Conservation (phyloP, 371 early-diverging fungal species). For the Mucor racemosus region DNA sequence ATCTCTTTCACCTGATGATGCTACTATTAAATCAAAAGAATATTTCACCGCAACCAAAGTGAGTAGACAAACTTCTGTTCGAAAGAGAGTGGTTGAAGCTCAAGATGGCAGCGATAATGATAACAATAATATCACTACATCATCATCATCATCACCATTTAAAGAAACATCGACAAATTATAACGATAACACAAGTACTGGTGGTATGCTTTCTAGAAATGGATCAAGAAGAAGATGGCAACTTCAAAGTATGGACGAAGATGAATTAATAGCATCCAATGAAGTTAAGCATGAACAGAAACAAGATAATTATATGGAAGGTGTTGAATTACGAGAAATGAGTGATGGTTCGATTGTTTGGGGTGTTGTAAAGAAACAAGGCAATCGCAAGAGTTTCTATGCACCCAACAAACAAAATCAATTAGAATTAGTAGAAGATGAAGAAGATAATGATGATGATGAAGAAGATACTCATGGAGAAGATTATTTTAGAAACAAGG, state of each 20-base stretch:
- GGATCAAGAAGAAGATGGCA: conserved; percentile 17
- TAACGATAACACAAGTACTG: not conserved
- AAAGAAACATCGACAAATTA: not conserved
- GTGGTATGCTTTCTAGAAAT: not conserved
- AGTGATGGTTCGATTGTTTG: conserved; percentile 53
- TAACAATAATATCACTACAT: not conserved
- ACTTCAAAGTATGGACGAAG: conserved; percentile 24
- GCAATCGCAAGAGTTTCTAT: conserved; percentile 38
- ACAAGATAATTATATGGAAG: conserved; percentile 27
- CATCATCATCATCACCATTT: not conserved
- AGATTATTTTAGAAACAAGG: not conserved
- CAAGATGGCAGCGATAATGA: not conserved
- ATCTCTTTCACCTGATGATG: conserved; percentile 23
- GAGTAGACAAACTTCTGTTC: conserved; percentile 32
- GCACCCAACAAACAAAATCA: conserved; percentile 18
- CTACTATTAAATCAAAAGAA: conserved; percentile 19
- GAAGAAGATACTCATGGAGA: not conserved
- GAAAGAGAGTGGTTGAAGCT: conserved; percentile 25
- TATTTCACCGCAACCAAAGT: conserved; percentile 33
- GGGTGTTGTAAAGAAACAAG: conserved; percentile 47
- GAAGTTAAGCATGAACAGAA: not conserved
- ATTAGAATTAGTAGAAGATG: conserved; percentile 20
- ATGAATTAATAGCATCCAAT: not conserved
- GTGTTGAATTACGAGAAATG: conserved; percentile 55
- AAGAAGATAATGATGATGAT: conserved; percentile 16